Evolutionary conservation across 2,329 filamentous ascomycete genomes (phyloP), one percentile per base, ranked within the genome.

Genomic region (Nigrospora oryzae): DNA sequence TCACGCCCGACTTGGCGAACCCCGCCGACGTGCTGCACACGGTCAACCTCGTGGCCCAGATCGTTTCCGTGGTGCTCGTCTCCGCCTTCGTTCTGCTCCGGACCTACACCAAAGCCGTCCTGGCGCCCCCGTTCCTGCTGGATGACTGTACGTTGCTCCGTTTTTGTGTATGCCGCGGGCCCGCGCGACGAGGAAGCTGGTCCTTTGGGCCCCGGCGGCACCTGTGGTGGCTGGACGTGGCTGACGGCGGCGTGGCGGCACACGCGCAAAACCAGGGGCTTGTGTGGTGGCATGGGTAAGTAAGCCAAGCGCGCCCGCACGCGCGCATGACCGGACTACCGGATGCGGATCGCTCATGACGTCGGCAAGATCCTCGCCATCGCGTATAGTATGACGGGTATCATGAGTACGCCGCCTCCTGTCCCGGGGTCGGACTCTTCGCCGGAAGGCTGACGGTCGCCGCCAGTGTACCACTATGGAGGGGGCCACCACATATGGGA

Each of bases 131-230:
- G 19, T 42, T 42, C 33, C 33, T 42, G 4, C 17, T 30, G 2
- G 40, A 42, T 15, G 40, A 42, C 40, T 42, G 40, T 42, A 23
- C 35, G 40, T 42, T 11, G 4, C 12, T n/a, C n/a, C n/a, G n/a
- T n/a, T n/a, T n/a, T n/a, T n/a, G n/a, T n/a, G n/a, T n/a, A n/a
- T n/a, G n/a, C n/a, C n/a, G n/a, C n/a, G n/a, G n/a, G n/a, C n/a
- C n/a, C n/a, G n/a, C n/a, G n/a, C n/a, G n/a, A n/a, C n/a, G n/a
- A n/a, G n/a, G n/a, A n/a, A n/a, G n/a, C n/a, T n/a, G n/a, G n/a
- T n/a, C n/a, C n/a, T n/a, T n/a, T n/a, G n/a, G n/a, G n/a, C n/a
- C n/a, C n/a, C n/a, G n/a, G n/a, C n/a, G 23, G 8, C 23, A 28
- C 23, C 23, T 28, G 8, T 28, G 5, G 5, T 28, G 23, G 23